Evolutionary conservation across 75 land plant genomes (phyloP), one percentile per base, ranked within the genome.

Genomic region (Larix kaempferi): DNA sequence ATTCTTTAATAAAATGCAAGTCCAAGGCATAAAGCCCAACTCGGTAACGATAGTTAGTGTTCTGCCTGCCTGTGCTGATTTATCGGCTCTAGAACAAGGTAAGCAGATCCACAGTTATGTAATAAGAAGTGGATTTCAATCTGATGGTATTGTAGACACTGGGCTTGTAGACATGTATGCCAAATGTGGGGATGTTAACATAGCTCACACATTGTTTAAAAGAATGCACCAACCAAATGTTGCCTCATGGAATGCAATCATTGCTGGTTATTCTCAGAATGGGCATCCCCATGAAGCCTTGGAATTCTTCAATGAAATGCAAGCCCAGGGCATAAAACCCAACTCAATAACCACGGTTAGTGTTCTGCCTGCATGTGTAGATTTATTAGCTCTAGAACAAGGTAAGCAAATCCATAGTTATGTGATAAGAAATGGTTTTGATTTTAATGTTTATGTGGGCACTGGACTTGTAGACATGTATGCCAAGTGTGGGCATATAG

Each of bases 391-490:
- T 58, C 39, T 76, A n/a, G 78, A 75, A 62, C 79, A 76, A 63
- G 81, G 81, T 55, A 26, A 44, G 67, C 27, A 80, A 61, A 60
- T 80, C 7, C 81, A 80, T 35, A 25, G 23, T 23, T 23, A 80
- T n/a, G 62, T 80, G 63, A 75, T 54, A 14, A 60, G 39, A 61
- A 65, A 52, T 26, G 80, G 56, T n/a, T 67, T 81, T 35, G 82
- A 66, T 26, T 41, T 21, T 27, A 76, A 81, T 35, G 52, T 5
- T 23, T 41, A 33, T 66, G 57, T 81, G 33, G 79, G 64, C 27
- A 81, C 63, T 66, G 33, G 67, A 2, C 78, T 80, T 44, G 59
- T 80, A 49, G 77, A 64, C 69, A 80, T 80, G 81, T 80, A 80
- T 55, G 52, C 79, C 22, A 81, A 77, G 72, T 81, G 81, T 81